phyloP scores from a whole-genome alignment of 2,329 filamentous ascomycete genomes.

The Pestalotiopsis sp. region DNA sequence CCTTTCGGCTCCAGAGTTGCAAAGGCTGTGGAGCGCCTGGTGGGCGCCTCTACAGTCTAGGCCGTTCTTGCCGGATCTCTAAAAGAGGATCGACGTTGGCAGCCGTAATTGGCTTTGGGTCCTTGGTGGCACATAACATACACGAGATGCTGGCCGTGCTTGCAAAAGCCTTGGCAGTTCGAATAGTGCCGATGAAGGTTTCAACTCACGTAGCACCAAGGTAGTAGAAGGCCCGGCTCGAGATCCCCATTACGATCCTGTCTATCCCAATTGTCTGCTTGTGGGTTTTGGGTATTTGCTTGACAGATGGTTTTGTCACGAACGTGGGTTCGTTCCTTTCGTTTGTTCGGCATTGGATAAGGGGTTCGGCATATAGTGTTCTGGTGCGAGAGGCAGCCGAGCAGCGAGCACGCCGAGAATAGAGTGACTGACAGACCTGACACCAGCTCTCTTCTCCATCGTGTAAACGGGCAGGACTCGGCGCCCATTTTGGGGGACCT shows the following conservation, averaged over 20 bases:
- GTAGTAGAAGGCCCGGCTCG: neutral
- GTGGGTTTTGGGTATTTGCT: neutral
- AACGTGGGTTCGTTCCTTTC: neutral
- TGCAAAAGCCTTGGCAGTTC: neutral
- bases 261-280: neutral
- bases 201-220: slow-evolving; percentile 1
- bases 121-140: slow-evolving; percentile 1
- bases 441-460: too few species aligned
- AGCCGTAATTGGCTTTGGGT: slow-evolving; percentile 5
- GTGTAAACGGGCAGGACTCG: too few species aligned
- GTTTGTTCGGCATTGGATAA: neutral
- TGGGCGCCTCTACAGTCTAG: neutral
- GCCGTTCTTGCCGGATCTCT: slow-evolving; percentile 2
- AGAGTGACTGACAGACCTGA: too few species aligned
- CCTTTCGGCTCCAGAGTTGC: neutral
- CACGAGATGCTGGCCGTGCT: slow-evolving; percentile 5
- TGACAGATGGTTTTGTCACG: neutral
- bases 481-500: too few species aligned
- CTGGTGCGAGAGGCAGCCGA: too few species aligned
- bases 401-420: too few species aligned
- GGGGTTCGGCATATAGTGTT: neutral
- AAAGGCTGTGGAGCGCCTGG: neutral
- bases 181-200: slow-evolving; percentile 1
- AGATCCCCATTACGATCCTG: neutral
- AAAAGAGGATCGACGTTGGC: slow-evolving; percentile 1